phyloP scores from a whole-genome alignment of 345 rosid species.

The Salix dunnii region DNA sequence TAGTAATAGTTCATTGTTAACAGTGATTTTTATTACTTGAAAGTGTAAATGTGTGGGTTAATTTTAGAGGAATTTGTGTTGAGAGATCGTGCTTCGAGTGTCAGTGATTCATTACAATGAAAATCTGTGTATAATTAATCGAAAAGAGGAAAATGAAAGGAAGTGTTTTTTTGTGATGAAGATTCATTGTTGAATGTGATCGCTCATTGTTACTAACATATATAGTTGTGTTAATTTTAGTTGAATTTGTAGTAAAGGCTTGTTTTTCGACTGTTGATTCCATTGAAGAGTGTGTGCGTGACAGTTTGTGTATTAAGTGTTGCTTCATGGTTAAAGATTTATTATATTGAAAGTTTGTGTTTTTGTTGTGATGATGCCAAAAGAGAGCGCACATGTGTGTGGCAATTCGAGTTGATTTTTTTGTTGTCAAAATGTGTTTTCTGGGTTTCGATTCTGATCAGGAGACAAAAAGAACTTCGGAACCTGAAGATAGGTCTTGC shows the following conservation, averaged over 20 bases:
- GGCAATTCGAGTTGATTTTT: background rate
- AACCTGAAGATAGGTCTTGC: constrained; percentile 19
- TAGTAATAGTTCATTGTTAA: constrained; percentile 7
- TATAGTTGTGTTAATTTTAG: background rate
- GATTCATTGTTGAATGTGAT: background rate
- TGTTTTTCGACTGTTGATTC: no score
- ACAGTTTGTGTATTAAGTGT: no score
- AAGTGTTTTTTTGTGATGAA: background rate
- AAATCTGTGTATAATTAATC: background rate
- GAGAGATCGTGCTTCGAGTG: background rate
- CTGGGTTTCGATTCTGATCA: constrained; percentile 22
- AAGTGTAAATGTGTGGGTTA: background rate
- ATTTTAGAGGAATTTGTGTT: background rate
- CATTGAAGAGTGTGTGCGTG: no score
- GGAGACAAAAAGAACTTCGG: constrained; percentile 14
- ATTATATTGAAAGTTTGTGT: no score
- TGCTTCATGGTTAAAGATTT: no score
- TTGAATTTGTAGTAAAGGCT: no score
- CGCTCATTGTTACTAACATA: background rate
- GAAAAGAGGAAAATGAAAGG: background rate
- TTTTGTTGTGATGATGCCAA: no score
- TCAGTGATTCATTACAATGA: background rate
- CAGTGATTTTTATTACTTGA: background rate
- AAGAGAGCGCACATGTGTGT: no score
- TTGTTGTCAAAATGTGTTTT: background rate